phyloP scores from a whole-genome alignment of 2,329 filamentous ascomycete genomes.

The Epichloe uncinata region DNA sequence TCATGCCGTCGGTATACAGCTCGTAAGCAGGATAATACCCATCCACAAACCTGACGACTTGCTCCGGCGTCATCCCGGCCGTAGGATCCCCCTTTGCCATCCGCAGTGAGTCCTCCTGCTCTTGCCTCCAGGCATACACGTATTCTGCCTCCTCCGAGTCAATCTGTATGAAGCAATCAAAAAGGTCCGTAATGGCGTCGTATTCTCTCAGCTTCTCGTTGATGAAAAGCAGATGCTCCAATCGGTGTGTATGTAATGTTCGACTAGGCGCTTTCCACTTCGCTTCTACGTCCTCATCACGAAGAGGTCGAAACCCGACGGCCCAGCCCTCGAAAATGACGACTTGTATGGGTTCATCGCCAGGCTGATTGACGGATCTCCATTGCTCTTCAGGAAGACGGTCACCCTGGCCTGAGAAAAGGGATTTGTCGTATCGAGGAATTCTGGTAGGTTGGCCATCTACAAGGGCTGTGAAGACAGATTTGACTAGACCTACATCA shows the following conservation, averaged over 20 bases:
- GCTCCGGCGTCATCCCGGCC: constrained; percentile 68
- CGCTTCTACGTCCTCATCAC: constrained; percentile 35
- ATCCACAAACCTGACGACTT: constrained; percentile 62
- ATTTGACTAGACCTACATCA: constrained; percentile 51
- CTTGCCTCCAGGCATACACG: constrained; percentile 72
- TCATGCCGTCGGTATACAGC: constrained; percentile 47
- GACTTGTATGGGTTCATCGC: constrained; percentile 40
- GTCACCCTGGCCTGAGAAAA: constrained; percentile 63
- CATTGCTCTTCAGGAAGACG: constrained; percentile 50
- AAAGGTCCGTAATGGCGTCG: constrained; percentile 32
- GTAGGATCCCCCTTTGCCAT: constrained; percentile 40
- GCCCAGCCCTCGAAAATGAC: constrained; percentile 88
- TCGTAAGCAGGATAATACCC: constrained; percentile 61
- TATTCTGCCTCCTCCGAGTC: constrained; percentile 59
- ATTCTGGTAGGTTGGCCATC: constrained; percentile 39
- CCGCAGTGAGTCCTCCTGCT: constrained; percentile 66
- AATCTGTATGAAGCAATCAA: constrained; percentile 44
- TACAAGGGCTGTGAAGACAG: constrained; percentile 48
- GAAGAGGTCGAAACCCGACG: constrained; percentile 62
- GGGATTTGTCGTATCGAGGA: constrained; percentile 75
- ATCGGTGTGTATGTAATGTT: constrained; percentile 32
- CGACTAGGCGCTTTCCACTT: constrained; percentile 37
- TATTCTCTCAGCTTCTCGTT: constrained; percentile 35
- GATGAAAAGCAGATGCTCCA: constrained; percentile 36
- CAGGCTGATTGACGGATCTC: constrained; percentile 40